Evolutionary conservation across 331 rosid genomes (phyloP), one percentile per base, ranked within the genome.

Genomic region (Malus hybrid): DNA sequence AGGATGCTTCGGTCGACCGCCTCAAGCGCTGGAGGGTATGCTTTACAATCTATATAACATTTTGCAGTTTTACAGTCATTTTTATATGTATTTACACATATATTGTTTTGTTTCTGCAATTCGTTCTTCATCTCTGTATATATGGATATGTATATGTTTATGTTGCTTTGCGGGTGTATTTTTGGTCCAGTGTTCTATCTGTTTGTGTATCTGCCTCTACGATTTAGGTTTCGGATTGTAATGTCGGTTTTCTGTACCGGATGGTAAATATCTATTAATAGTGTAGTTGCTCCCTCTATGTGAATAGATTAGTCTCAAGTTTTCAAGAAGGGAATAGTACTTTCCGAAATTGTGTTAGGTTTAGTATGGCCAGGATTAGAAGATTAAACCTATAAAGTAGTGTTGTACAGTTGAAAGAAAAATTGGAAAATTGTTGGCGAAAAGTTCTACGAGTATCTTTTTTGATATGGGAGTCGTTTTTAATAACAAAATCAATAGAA

Each of bases 11-110:
- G 1, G 13, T 88, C 28, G 85, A 83, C 12, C 88, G 96, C 52
- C 97, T 93, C 77, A 82, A 75, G 71, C 96, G 97, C 8, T 93
- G 98, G 98, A 86, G 98, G 83, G 98, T 93, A 79, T 2, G 97
- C 57, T 22, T 10, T 11, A 1, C 11, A 2, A 10, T 48, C 34
- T 33, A 33, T 71, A 0, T 8, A 73, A 55, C 18, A n/a, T 65
- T 65, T 65, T 65, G 46, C 12, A 6, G 3, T 50, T 24, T 3
- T 50, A 3, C 42, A 5, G 10, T 62, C 22, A 6, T 1, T 33
- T 19, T 57, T 57, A 4, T 22, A 9, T 52, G 7, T 2, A 18
- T 77, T 6, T 18, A 20, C 44, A 39, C 44, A 39, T 9, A 2
- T 39, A 9, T 39, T 9, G 44, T 39, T 39, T 39, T 39, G 3